Base-by-base conservation (phyloP, 208 protist species). In the Leishmania lainsoni region DNA sequence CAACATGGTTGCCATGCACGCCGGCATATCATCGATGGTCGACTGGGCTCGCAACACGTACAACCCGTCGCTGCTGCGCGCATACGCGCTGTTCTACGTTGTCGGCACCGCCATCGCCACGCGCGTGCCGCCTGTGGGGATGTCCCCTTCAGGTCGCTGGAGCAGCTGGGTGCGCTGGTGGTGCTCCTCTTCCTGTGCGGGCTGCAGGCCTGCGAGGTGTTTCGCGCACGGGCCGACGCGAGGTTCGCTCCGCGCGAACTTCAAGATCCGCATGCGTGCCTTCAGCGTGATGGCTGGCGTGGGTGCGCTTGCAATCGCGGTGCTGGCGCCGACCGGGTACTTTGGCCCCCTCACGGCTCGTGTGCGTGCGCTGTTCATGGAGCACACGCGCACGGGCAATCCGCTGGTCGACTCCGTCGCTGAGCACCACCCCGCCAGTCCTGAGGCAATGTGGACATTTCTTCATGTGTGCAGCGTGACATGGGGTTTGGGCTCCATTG, bases 111-210 rank as follows among this genome's bases (percentile, higher is more conserved):
- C 99, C 3, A 66, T 99, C 12, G 93, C 97, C 1, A 98, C 98
- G 92, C 95, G 99, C 83, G 90, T 99, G 32, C 93, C 89, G 35
- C 98, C 99, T 68, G 96, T 99, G 54, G 90, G 96, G 42, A 98
- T 98, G 84, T 89, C 96, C 94, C 98, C 32, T 97, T 99, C 72
- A 87, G 94, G 80, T 97, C 91, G 6, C 88, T 94, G 29, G 98
- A 99, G 88, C 98, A 99, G 81, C 92, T 99, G 86, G 89, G 89
- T 26, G 91, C 97, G 17, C 75, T 99, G 58, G 89, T 96, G 77
- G 91, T 98, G 0, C 98, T 98, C 68, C 49, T 95, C 45, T 77
- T 89, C 65, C 80, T 94, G 74, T 76, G 84, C 48, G 58, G 56
- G 45, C 81, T 87, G 76, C 79, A 87, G 75, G 78, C 81, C 61